These are phyloP conservation scores for Pythium sukuiense DNA, from an alignment of 352 stramenopile genomes.

Conservation along the genomic window DNA sequence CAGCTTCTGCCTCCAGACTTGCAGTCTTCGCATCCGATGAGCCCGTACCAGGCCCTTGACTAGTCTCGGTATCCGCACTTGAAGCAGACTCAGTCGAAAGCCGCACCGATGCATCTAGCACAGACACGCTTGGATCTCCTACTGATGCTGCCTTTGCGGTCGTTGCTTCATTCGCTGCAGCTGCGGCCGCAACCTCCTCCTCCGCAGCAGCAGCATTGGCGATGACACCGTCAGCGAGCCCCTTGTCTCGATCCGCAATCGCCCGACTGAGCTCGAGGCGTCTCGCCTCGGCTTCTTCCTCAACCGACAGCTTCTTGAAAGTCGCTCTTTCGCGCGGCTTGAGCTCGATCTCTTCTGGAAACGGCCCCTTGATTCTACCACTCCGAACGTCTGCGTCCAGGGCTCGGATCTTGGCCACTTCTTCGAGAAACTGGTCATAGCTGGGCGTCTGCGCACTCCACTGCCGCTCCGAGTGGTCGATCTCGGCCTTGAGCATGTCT, in stretches of 20 bases:
- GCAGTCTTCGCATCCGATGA: neutral
- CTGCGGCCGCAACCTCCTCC: neutral
- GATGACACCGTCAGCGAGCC: constrained; percentile 34
- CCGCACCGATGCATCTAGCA: too few species aligned
- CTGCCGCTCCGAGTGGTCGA: constrained; percentile 44
- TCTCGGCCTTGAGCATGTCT: constrained; percentile 48
- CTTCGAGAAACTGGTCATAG: constrained; percentile 62
- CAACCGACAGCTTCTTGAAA: constrained; percentile 83
- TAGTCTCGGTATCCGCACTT: neutral
- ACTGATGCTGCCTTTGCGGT: neutral
- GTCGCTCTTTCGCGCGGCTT: constrained; percentile 50
- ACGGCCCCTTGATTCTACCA: constrained; percentile 52
- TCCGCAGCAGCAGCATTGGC: neutral
- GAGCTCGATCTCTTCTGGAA: constrained; percentile 46
- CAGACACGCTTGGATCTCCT: neutral
- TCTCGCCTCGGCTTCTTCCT: constrained; percentile 69
- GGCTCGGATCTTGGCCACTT: constrained; percentile 50
- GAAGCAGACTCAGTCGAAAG: too few species aligned
- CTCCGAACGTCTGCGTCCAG: constrained; percentile 38
- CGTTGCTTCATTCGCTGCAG: neutral
- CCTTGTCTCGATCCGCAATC: constrained; percentile 61
- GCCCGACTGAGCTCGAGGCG: constrained; percentile 57
- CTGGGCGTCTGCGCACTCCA: constrained; percentile 48
- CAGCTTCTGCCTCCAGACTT: neutral
- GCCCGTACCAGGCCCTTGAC: neutral